Base-by-base conservation (phyloP, 441 rosid genomes). In the Caryocar brasiliense region DNA sequence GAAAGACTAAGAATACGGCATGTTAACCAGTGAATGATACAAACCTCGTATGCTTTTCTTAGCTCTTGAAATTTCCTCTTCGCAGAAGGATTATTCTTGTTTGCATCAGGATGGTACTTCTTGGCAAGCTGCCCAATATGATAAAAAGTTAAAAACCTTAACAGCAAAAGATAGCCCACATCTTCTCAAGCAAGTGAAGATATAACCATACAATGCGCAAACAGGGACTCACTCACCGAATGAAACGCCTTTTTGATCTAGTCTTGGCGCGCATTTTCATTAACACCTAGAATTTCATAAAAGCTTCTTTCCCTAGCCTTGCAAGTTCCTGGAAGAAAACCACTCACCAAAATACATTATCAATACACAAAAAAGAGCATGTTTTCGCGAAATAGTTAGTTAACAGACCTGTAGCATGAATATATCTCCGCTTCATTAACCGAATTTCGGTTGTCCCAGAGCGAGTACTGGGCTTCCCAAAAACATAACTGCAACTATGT, bases 91-190 rank as follows among this genome's bases (percentile, higher is more conserved):
- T 79, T 86, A 41, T 79, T 81, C 72, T 71, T 81, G 73, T 82
- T 91, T 47, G 92, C 75, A 72, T 86, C 96, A 18, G 93, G 98
- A 67, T 91, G 98, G 68, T 72, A 86, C 48, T 86, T 82, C 63
- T 86, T 82, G 0, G 96, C 93, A 43, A 91, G 95, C 96, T 91
- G 75, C 73, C 79, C 3, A 22, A 38, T 29, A 47, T 47, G 13
- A 44, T n/a, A 30, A 7, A 56, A 42, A 43, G 10, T 29, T 17
- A 54, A 35, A 28, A 58, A 37, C 6, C 24, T 38, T 32, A 34
- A 45, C 22, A 57, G 36, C 18, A 12, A 57, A 59, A 25, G 27
- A 26, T 4, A 33, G 9, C 32, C n/a, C n/a, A n/a, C n/a, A n/a
- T n/a, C n/a, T n/a, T n/a, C n/a, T n/a, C n/a, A n/a, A n/a, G n/a